phyloP scores from a whole-genome alignment of 441 rosid genomes.

The Daphne laureola region DNA sequence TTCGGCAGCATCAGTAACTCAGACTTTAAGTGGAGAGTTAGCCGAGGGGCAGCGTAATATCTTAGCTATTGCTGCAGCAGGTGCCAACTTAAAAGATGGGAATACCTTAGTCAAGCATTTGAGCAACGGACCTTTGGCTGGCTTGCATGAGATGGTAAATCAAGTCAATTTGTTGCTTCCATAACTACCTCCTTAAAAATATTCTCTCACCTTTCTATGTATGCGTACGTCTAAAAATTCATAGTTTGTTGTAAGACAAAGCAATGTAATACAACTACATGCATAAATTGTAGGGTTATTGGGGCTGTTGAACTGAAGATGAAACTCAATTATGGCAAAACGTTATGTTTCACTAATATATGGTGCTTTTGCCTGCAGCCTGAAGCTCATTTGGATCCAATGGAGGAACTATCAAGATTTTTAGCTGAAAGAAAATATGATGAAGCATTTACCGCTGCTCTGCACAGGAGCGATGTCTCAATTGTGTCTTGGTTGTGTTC shows the following conservation, averaged over 20 bases:
- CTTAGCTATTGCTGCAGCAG: slow-evolving; percentile 54
- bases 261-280: too few species aligned
- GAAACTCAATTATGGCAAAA: too few species aligned
- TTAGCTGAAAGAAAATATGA: slow-evolving; percentile 52
- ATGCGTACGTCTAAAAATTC: too few species aligned
- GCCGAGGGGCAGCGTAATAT: slow-evolving; percentile 64
- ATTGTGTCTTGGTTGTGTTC: slow-evolving; percentile 77
- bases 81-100: slow-evolving; percentile 35
- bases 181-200: too few species aligned
- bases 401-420: slow-evolving; percentile 54
- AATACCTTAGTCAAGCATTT: slow-evolving; percentile 40
- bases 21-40: slow-evolving; percentile 56
- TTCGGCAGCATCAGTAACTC: slow-evolving; percentile 57
- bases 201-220: too few species aligned
- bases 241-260: too few species aligned
- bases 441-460: slow-evolving; percentile 65
- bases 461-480: slow-evolving; percentile 69
- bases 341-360: too few species aligned
- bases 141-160: slow-evolving; percentile 47
- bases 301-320: too few species aligned
- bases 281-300: too few species aligned
- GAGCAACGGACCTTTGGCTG: slow-evolving; percentile 54
- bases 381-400: slow-evolving; percentile 59
- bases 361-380: slow-evolving; percentile 17
- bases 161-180: too few species aligned